phyloP scores from a whole-genome alignment of 2,329 filamentous ascomycete species.

The Ophiostoma angusticollis region DNA sequence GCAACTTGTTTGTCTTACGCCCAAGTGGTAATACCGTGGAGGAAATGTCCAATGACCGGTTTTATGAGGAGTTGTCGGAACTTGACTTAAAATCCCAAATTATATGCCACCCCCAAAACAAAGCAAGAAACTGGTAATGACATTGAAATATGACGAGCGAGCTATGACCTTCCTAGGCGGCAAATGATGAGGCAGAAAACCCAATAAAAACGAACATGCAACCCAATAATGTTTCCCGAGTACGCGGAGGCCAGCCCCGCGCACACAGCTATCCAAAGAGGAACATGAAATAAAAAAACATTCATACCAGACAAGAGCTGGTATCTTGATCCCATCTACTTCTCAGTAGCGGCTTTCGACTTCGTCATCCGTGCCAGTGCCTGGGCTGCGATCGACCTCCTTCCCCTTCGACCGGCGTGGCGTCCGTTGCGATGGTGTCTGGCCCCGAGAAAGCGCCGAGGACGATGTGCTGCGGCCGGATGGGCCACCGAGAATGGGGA shows the following conservation, averaged over 20 bases:
- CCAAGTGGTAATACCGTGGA: too few relatives aligned
- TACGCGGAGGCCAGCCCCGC: too few relatives aligned
- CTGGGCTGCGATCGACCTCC: conserved; percentile 24
- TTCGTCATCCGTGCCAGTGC: conserved; percentile 13
- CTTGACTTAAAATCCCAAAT: too few relatives aligned
- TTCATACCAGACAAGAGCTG: not conserved
- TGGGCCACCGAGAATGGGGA: conserved; percentile 1
- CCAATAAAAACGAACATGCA: not conserved
- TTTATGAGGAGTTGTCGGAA: too few relatives aligned
- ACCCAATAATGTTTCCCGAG: too few relatives aligned
- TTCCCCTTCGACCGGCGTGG: conserved; percentile 29
- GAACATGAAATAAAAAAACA: not conserved
- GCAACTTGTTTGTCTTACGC: too few relatives aligned
- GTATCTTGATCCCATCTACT: not conserved
- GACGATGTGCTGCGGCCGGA: conserved; percentile 1
- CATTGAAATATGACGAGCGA: too few relatives aligned
- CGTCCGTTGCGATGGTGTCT: not conserved
- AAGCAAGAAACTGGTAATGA: too few relatives aligned
- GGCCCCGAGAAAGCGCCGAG: not conserved
- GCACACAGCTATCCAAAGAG: not conserved
- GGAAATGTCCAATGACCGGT: too few relatives aligned
- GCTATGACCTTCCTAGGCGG: too few relatives aligned
- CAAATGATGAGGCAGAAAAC: not conserved
- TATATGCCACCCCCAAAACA: too few relatives aligned
- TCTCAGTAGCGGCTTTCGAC: conserved; percentile 12